Evolutionary conservation across 495 filamentous ascomycete species (phyloP).

Genomic region (Tuber umbilicatum): DNA sequence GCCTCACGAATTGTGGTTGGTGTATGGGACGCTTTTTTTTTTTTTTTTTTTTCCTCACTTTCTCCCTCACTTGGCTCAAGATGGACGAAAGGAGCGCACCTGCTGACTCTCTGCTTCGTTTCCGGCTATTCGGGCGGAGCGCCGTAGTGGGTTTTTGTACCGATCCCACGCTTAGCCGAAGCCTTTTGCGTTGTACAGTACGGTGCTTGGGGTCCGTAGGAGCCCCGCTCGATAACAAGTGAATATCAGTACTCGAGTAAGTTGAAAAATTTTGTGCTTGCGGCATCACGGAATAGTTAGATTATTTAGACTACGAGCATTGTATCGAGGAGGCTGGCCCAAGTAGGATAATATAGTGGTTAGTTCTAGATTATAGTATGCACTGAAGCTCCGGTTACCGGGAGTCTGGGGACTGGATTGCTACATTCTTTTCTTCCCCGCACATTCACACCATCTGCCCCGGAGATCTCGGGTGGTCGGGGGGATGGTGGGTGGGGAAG

Average conservation of each 20-base stretch:
- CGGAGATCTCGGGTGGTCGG: slow-evolving; percentile 1
- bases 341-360: background rate
- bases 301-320: no score
- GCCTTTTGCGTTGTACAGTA: background rate
- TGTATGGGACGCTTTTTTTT: slow-evolving; percentile 14
- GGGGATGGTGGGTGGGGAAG: background rate
- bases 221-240: background rate
- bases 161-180: background rate
- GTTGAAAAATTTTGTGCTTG: background rate
- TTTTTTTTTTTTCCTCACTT: slow-evolving; percentile 4
- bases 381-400: background rate
- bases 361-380: no score
- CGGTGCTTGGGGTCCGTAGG: background rate
- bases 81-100: slow-evolving; percentile 13
- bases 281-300: background rate
- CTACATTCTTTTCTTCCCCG: background rate
- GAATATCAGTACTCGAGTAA: background rate
- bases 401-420: background rate
- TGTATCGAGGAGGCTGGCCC: background rate
- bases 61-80: slow-evolving; percentile 30
- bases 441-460: background rate
- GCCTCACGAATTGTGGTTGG: background rate
- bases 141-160: background rate
- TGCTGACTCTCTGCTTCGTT: slow-evolving; percentile 16
- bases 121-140: background rate